Evolutionary conservation across 306 rosid genomes (phyloP).

Genomic region (Rubus idaeus): DNA sequence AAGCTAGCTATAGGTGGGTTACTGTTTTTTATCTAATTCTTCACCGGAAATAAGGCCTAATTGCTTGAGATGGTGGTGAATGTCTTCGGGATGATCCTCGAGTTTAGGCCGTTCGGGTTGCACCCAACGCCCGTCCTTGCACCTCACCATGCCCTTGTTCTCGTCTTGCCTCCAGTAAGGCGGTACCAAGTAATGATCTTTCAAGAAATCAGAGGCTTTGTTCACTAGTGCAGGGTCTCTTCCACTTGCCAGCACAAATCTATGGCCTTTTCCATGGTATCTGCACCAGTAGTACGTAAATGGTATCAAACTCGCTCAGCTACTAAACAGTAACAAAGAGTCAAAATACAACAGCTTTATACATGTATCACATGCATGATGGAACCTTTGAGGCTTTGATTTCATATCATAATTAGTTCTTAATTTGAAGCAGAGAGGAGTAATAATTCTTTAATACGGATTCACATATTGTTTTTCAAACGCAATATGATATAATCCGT

Average conservation of each 20-base stretch:
- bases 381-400: not conserved
- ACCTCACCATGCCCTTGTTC: slow-evolving; percentile 77
- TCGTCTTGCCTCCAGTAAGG: slow-evolving; percentile 79
- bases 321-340: not conserved
- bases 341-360: not conserved
- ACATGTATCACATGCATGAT: not conserved
- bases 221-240: slow-evolving; percentile 88
- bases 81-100: slow-evolving; percentile 60
- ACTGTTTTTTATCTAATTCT: not conserved
- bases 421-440: not conserved
- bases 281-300: slow-evolving; percentile 27
- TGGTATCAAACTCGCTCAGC: not conserved
- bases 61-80: slow-evolving; percentile 47
- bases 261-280: slow-evolving; percentile 70
- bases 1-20: too few species aligned
- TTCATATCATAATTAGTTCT: not conserved
- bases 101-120: slow-evolving; percentile 71
- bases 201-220: slow-evolving; percentile 71
- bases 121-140: slow-evolving; percentile 74
- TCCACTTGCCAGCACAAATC: slow-evolving; percentile 70
- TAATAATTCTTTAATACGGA: too few species aligned
- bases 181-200: slow-evolving; percentile 80
- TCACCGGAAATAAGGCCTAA: slow-evolving; percentile 35
- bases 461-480: not conserved
- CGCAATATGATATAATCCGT: not conserved